Base-by-base conservation (phyloP, 2,329 filamentous ascomycete species). In the Fusarium irregulare region DNA sequence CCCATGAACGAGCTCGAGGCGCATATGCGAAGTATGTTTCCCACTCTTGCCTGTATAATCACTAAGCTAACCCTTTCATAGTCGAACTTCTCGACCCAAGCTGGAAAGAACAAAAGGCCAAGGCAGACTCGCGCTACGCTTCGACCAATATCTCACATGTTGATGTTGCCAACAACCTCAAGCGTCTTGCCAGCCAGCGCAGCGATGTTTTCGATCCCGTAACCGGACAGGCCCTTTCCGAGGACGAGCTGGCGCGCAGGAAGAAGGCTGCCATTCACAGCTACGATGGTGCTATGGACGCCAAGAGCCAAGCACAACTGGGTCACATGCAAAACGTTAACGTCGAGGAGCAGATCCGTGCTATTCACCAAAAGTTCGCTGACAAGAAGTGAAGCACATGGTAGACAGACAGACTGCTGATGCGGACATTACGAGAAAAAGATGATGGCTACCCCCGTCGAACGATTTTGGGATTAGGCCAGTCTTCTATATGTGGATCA, bases 31-130 rank as follows among this genome's bases (percentile, higher is more conserved):
- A 97, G 90, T 91, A 83, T 81, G 86, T 77, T 41, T 18, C 21
- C 25, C 21, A 16, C 20, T 28, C 7, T 8, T 25, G 34, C 4
- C 37, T 4, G 16, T 2, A 30, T 6, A 14, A 7, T 9, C 18
- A 16, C 23, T 28, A 32, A 64, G 68, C 80, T 86, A 79, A 85
- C 72, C n/a, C 30, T 28, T 20, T 21, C 18, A 82, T 44, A 92
- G 92, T 98, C 78, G 95, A 98, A 81, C 87, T 98, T 48, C 87
- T 98, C 63, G 95, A 98, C 78, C 95, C 95, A 1, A 89, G 92
- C 63, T 98, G 95, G 94, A 97, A 97, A 79, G 94, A 98, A 78
- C 94, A 98, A 79, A 93, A 94, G 73, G 92, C 93, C 61, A 97
- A 97, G 79, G 90, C 93, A 18, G 93, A 97, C 47, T 89, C 92